Evolutionary conservation across 2,329 filamentous ascomycete species (phyloP), one percentile per base, ranked within the genome.

Genomic region (Saccharata proteae): DNA sequence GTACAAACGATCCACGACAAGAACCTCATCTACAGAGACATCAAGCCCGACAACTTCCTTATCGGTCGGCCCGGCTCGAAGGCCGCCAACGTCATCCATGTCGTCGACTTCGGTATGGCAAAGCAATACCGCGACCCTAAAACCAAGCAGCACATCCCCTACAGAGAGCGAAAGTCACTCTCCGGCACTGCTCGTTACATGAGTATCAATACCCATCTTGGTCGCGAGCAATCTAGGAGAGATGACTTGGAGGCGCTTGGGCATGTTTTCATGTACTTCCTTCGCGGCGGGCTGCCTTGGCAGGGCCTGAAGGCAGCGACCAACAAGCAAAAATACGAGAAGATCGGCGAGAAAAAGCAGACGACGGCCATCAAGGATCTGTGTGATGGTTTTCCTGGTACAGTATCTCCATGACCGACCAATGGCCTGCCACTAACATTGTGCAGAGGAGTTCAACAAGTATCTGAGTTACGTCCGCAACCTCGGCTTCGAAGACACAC

Each of bases 311-410:
- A 77, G 57, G 74, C 74, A 46, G 74, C 74, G 11, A 78, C 74
- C 34, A 78, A 78, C 61, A 78, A 98, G 74, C 90, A 98, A 57
- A 98, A 98, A 65, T 98, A 98, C 56, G 90, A 98, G 64, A 96
- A 96, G 71, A 98, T 98, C 59, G 90, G 90, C 26, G 88, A 98
- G 69, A 96, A 98, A 79, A 98, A 98, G 68, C 90, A 96, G 65
- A 94, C 88, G 0, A 96, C 90, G 14, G 74, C 75, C 4, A 92
- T 98, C 64, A 93, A 94, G 65, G 90, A 98, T 48, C 74, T 98
- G 11, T 96, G 88, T 55, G 86, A 94, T 46, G 80, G 84, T 30
- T 96, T 93, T 61, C 88, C 90, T 43, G 72, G 72, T 76, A 65
- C 23, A 61, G 55, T 38, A 21, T 26, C 16, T 21, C 19, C 18